Base-by-base conservation (phyloP, 768 basidiomycete genomes). In the Melanogaster broomeanus region DNA sequence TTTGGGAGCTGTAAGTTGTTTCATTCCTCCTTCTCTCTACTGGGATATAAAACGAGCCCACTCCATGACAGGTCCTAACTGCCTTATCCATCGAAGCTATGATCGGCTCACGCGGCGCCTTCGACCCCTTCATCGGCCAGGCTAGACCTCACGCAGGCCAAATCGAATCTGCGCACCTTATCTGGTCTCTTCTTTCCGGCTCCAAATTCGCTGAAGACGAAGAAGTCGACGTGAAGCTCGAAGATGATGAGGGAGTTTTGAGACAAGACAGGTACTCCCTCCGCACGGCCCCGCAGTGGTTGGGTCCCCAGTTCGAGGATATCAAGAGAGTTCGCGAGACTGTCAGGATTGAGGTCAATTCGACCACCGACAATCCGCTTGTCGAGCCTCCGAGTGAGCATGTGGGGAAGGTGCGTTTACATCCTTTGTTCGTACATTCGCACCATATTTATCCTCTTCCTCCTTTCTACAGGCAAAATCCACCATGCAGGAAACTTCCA, bases 401-500 rank as follows among this genome's bases (percentile, higher is more conserved):
- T 54, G 58, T 19, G 52, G 19, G 2, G 37, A 67, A 42, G 68
- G 63, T 66, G 12, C 12, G 59, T 49, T 11, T 15, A 11, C 9
- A 2, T n/a, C n/a, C 1, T 41, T 21, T 5, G 6, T 38, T 13
- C 31, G 7, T 0, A 21, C 9, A 2, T 11, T 30, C 11, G 15
- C 12, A 6, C 2, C 6, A 12, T 22, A 22, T 21, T 41, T 77
- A 83, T 58, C 80, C 79, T 6, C 21, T 11, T n/a, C n/a, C 19
- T 3, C 24, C 21, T n/a, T n/a, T 13, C 3, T 12, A 19, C 19
- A 65, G 82, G 83, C 2, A 73, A 71, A 45, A 75, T 92, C 18
- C 88, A 92, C 65, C 80, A 92, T 49, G 92, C 90, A 27, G 92
- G 92, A 15, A 93, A 93, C 66, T 94, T 94, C 81, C 91, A 93